Conservation (phyloP, 2,329 filamentous ascomycete species). For the Xylaria sp. region DNA sequence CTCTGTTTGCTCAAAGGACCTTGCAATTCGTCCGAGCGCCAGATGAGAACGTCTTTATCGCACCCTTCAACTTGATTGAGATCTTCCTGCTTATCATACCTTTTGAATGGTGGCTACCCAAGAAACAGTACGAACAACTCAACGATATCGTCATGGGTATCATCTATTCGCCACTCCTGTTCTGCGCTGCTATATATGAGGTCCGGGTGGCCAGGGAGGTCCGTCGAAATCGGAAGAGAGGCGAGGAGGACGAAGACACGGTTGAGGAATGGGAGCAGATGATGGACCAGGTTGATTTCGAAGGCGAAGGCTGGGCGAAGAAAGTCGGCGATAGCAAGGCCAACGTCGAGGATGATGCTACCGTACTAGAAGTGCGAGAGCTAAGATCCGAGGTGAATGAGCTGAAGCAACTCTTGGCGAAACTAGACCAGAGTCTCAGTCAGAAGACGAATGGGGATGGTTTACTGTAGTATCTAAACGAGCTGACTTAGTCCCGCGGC, state of each 20-base stretch:
- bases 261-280: constrained; percentile 94
- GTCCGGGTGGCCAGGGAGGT: constrained; percentile 69
- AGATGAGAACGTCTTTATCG: constrained; percentile 97
- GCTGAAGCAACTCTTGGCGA: constrained; percentile 56
- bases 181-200: constrained; percentile 78
- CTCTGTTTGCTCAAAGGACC: constrained; percentile 90
- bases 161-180: constrained; percentile 82
- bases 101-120: constrained; percentile 95
- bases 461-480: constrained; percentile 17
- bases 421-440: constrained; percentile 31
- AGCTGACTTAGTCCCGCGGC: background rate
- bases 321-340: constrained; percentile 76
- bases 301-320: constrained; percentile 84
- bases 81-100: constrained; percentile 78
- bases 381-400: constrained; percentile 64
- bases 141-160: constrained; percentile 89
- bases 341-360: constrained; percentile 80
- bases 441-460: constrained; percentile 28
- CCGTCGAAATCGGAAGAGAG: constrained; percentile 73
- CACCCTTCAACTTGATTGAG: constrained; percentile 93
- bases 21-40: constrained; percentile 96
- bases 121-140: constrained; percentile 72
- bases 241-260: constrained; percentile 88
- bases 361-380: constrained; percentile 71
- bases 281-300: constrained; percentile 73